Evolutionary conservation across 208 protist species (phyloP), one percentile per base, ranked within the genome.

Genomic region (Tritrichomonas foetus): DNA sequence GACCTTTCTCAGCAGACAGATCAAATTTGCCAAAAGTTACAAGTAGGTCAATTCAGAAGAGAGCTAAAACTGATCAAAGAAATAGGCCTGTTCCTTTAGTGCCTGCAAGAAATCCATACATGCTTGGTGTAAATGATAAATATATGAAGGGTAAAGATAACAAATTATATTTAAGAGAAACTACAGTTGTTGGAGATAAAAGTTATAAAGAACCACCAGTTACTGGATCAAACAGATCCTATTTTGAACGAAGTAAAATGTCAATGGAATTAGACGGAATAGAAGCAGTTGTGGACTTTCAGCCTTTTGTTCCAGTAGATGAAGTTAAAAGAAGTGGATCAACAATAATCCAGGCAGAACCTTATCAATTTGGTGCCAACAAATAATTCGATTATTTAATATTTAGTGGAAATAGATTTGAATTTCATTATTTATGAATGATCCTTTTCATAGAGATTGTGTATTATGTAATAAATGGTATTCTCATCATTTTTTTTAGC

Each of bases 111-210:
- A 89, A 89, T 61, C 30, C 78, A 16, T 44, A 89, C 3, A 89
- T 89, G 78, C 20, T 89, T 1, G 78, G 78, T 2, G 78, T 89
- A n/a, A 89, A 89, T 50, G 78, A 89, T 39, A 89, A 89, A 39
- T 89, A 39, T 16, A 14, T 49, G 8, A 57, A 47, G 8, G 78
- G 78, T 30, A 33, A 89, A 47, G 78, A 89, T 89, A 33, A 33
- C 9, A 89, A 89, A 50, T 33, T 57, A 14, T 89, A 89, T 30
- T 89, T 89, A 44, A 89, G 41, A 39, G 78, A 89, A 61, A 57
- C 3, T 33, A 89, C 41, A 13, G 11, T 39, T 36, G 57, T 27
- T 27, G 47, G 9, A 39, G 13, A 25, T 16, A 50, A 41, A 27
- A 61, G 16, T 61, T 61, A 61, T 61, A 61, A 61, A 61, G 53